Percentiles rank a stretch among this genome's conserved stretches.
These are phyloP conservation scores for Vitis riparia DNA, from an alignment of 164 flowering plant species.

Conservation along the genomic window DNA sequence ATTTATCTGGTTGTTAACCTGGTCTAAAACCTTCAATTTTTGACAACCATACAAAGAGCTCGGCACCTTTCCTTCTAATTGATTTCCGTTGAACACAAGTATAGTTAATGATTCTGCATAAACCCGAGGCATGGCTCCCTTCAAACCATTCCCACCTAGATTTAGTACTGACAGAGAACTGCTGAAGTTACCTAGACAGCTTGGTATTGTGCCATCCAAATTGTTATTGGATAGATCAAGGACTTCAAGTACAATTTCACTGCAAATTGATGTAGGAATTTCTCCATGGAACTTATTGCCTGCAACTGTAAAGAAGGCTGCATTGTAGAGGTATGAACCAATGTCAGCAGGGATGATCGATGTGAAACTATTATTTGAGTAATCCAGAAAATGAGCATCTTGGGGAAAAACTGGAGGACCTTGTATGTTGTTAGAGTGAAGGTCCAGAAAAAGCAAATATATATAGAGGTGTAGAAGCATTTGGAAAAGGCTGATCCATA, in stretches of 20 bases:
- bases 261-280: neutral
- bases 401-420: constrained; percentile 1
- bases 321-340: too few relatives aligned
- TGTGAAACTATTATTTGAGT: too few relatives aligned
- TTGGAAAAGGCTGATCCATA: neutral
- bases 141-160: neutral
- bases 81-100: neutral
- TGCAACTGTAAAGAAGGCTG: too few relatives aligned
- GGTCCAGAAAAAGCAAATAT: neutral
- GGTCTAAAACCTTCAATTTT: neutral
- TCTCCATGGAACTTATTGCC: too few relatives aligned
- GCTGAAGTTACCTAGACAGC: neutral
- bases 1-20: neutral
- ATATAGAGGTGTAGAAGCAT: neutral
- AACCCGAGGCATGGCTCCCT: neutral
- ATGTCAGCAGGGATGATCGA: too few relatives aligned
- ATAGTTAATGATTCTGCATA: neutral
- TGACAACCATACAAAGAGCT: neutral
- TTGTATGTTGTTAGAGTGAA: constrained; percentile 2
- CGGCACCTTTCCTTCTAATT: neutral
- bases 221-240: constrained; percentile 2
- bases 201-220: neutral
- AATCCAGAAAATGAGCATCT: too few relatives aligned
- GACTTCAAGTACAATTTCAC: neutral
- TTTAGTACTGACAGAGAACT: neutral